Base-by-base conservation (phyloP, 768 basidiomycete genomes). In the Mycena amicta region DNA sequence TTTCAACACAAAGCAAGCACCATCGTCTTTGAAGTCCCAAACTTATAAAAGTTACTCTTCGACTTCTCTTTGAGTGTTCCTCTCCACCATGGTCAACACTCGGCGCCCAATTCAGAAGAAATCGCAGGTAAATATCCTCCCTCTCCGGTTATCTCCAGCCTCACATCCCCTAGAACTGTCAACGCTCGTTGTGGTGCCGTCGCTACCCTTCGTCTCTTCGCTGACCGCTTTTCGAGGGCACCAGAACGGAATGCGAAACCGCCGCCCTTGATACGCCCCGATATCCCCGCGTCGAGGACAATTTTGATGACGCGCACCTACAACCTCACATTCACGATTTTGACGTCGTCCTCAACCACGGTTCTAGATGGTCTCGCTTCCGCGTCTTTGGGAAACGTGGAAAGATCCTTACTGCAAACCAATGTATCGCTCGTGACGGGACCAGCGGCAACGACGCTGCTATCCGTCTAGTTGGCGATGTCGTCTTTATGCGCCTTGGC, bases 371-470 rank as follows among this genome's bases (percentile, higher is more conserved):
- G 27, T 31, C 50, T 16, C 50, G 31, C 26, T 51, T 51, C 31
- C 50, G 50, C 28, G 23, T 43, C 18, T 54, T 54, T 43, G 16
- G 39, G 18, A 54, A 54, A 37, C 53, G 53, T 29, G 53, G 41
- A 27, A 43, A 45, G 41, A 43, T 40, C 11, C 45, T 54, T 29
- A 28, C 3, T 22, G 13, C 41, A 18, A 55, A 55, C 46, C n/a
- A 29, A 18, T 55, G 30, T 22, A 37, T 37, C 18, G 33, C 33
- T 37, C 33, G 33, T 8, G 18, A 37, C 33, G 33, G 33, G 33
- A 37, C 33, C 33, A 37, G 18, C 33, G 33, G 18, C 33, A 37
- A 37, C 33, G 33, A 37, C 33, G 33, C 8, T 18, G 11, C 33
- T 37, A 37, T 37, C 33, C 33, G 18, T 8, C 33, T 37, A 18